Conservation (phyloP, 2,329 filamentous ascomycete genomes). For the Penicillium sp. region DNA sequence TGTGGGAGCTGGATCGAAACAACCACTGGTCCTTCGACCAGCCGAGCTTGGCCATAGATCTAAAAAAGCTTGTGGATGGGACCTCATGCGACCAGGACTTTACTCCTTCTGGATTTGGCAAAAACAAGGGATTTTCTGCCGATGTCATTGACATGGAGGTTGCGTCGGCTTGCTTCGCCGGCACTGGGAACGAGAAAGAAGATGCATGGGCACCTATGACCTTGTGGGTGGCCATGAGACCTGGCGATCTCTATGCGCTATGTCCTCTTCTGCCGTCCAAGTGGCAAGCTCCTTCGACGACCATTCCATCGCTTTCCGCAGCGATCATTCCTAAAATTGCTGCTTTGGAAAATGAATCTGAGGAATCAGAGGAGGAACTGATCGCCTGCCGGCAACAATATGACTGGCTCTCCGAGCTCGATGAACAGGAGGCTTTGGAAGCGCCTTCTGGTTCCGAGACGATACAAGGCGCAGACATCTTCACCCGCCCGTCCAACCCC, state of each 20-base stretch:
- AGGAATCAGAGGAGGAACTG: constrained; percentile 46
- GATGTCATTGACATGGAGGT: constrained; percentile 93
- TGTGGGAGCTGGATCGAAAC: constrained; percentile 84
- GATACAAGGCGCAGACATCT: constrained; percentile 50
- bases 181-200: constrained; percentile 56
- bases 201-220: constrained; percentile 90
- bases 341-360: constrained; percentile 40
- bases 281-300: constrained; percentile 72
- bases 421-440: constrained; percentile 51
- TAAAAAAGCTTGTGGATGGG: constrained; percentile 84
- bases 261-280: constrained; percentile 83
- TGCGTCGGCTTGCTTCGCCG: constrained; percentile 84
- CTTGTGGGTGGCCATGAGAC: constrained; percentile 91
- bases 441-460: constrained; percentile 38
- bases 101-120: constrained; percentile 67
- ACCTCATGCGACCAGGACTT: constrained; percentile 79
- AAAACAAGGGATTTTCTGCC: constrained; percentile 78
- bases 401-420: constrained; percentile 56
- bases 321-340: constrained; percentile 71
- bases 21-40: constrained; percentile 85
- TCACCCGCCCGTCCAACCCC: constrained; percentile 51
- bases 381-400: constrained; percentile 53
- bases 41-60: constrained; percentile 76
- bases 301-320: constrained; percentile 77
- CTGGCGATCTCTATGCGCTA: constrained; percentile 88